A percentile compares a stretch with the other conserved stretches of the same genome.
Evolutionary conservation across 2,329 filamentous ascomycete species (phyloP).

Genomic region (Paecilomyces formosus): DNA sequence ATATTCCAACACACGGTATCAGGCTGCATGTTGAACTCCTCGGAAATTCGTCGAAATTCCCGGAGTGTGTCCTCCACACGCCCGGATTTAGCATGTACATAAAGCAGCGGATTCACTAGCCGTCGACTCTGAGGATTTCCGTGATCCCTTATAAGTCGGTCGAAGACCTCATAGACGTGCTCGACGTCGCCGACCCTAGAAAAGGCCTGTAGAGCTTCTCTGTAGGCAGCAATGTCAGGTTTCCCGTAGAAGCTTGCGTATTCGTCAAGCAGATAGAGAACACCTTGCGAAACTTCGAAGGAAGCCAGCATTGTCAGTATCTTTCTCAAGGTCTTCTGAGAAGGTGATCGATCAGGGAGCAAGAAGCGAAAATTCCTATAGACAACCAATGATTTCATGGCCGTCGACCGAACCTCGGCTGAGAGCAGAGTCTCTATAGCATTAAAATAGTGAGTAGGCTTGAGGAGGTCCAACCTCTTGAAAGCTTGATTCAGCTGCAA

Average conservation of each 20-base stretch:
- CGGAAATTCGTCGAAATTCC: slow-evolving; percentile 56
- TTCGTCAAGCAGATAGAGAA: slow-evolving; percentile 37
- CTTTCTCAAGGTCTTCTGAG: slow-evolving; percentile 12
- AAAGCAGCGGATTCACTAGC: slow-evolving; percentile 52
- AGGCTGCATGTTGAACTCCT: slow-evolving; percentile 50
- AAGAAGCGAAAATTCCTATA: slow-evolving; percentile 35
- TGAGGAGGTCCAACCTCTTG: slow-evolving; percentile 15
- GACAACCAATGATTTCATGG: slow-evolving; percentile 25
- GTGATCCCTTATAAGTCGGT: slow-evolving; percentile 31
- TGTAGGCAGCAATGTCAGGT: slow-evolving; percentile 26
- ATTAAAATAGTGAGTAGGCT: slow-evolving; percentile 16
- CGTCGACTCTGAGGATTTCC: slow-evolving; percentile 23
- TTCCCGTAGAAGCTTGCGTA: slow-evolving; percentile 23
- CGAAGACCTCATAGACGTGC: slow-evolving; percentile 39
- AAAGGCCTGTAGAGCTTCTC: slow-evolving; percentile 32
- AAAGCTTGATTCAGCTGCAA: slow-evolving; percentile 21
- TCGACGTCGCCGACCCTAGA: slow-evolving; percentile 40
- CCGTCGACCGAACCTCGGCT: slow-evolving; percentile 18
- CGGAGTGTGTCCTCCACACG: slow-evolving; percentile 53
- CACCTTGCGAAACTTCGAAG: slow-evolving; percentile 25
- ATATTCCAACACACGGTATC: slow-evolving; percentile 65
- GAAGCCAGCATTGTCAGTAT: slow-evolving; percentile 18
- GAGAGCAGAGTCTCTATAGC: slow-evolving; percentile 21
- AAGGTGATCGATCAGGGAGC: slow-evolving; percentile 15
- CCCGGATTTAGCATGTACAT: slow-evolving; percentile 63